These are phyloP conservation scores for Acanthamoeba divionensis DNA, from an alignment of 208 protist species.

Conservation along the genomic window DNA sequence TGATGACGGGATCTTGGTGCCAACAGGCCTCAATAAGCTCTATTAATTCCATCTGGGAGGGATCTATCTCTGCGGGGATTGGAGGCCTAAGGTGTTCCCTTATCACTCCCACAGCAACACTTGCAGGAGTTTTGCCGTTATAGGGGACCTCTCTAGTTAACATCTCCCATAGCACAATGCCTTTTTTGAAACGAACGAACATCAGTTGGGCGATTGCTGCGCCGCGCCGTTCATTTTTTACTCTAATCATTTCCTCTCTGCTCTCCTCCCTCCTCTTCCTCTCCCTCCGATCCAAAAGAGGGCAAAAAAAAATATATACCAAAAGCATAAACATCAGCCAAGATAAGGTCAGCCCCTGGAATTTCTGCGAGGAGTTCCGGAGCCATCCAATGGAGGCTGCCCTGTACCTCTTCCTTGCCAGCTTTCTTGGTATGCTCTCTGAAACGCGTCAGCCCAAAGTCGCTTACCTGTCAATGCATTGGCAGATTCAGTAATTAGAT, in stretches of 20 bases:
- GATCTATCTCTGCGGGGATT: background rate
- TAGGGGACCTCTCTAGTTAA: background rate
- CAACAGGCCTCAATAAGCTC: conserved; percentile 8
- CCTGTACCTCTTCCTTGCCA: background rate
- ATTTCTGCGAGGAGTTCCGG: conserved; percentile 8
- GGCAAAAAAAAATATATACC: background rate
- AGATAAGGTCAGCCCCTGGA: background rate
- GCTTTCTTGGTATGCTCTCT: background rate
- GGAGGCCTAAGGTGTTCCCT: background rate
- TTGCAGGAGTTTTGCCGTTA: background rate
- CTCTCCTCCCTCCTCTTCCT: no score
- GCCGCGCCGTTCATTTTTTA: no score
- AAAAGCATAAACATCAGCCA: background rate
- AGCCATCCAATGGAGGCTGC: conserved; percentile 23
- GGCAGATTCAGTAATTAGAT: background rate
- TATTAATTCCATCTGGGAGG: background rate
- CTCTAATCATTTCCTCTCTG: no score
- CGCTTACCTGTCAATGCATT: background rate
- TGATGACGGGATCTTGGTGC: background rate
- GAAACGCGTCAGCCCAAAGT: conserved; percentile 28
- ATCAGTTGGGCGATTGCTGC: no score
- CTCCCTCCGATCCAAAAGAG: no score
- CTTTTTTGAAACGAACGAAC: background rate
- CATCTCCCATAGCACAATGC: conserved; percentile 16
- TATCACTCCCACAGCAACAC: conserved; percentile 11